A percentile compares a stretch with the other conserved stretches of the same genome.
Conservation (phyloP, 768 basidiomycete genomes). For the Macrolepiota dolichaula region DNA sequence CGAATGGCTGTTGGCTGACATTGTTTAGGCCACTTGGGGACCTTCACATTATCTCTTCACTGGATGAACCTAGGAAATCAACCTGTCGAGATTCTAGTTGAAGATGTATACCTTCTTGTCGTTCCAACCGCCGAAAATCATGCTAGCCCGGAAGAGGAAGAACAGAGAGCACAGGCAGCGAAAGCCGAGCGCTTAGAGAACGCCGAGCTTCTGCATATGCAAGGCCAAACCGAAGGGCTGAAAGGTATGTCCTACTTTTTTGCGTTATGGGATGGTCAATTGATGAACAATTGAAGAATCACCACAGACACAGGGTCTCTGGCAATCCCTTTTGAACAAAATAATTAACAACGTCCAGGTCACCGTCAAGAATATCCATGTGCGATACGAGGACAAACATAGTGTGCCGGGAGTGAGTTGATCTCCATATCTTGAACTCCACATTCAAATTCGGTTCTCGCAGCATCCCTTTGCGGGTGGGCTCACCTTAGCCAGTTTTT, state of each 20-base stretch:
- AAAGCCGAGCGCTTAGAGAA: slow-evolving; percentile 88
- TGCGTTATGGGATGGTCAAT: not conserved
- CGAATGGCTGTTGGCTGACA: not conserved
- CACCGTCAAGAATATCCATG: slow-evolving; percentile 91
- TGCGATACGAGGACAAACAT: slow-evolving; percentile 93
- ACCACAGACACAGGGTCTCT: slow-evolving; percentile 78
- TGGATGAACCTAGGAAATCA: slow-evolving; percentile 89
- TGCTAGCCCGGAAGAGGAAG: slow-evolving; percentile 81
- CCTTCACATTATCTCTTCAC: slow-evolving; percentile 79
- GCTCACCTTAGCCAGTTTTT: slow-evolving; percentile 82
- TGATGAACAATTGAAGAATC: slow-evolving; percentile 34
- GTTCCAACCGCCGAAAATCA: slow-evolving; percentile 71
- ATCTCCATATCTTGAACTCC: not conserved
- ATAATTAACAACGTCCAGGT: slow-evolving; percentile 96
- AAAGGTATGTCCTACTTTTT: slow-evolving; percentile 33
- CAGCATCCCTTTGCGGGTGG: slow-evolving; percentile 97
- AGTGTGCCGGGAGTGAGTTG: slow-evolving; percentile 85
- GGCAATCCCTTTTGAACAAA: slow-evolving; percentile 81
- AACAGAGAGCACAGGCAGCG: slow-evolving; percentile 71
- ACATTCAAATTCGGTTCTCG: slow-evolving; percentile 3
- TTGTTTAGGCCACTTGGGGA: slow-evolving; percentile 73
- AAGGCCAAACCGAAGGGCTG: slow-evolving; percentile 48
- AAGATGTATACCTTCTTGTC: slow-evolving; percentile 94
- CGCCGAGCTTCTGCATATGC: slow-evolving; percentile 79
- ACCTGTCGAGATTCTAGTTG: slow-evolving; percentile 87